Base-by-base conservation (phyloP, 2,329 filamentous ascomycete genomes). In the Nakataea oryzae region DNA sequence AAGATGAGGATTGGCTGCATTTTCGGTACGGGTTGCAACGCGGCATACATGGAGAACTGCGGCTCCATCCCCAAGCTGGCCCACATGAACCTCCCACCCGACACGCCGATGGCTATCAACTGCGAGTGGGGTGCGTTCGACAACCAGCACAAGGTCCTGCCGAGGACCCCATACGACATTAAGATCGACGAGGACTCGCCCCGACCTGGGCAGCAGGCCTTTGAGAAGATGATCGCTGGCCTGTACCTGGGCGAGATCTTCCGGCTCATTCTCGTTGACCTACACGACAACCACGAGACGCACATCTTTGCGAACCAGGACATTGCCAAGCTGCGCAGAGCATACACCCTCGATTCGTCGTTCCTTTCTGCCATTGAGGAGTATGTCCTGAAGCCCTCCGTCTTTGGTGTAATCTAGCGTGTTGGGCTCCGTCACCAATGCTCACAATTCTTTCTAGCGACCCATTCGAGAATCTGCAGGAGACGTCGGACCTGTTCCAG, bases 121-220 rank as follows among this genome's bases (percentile, higher is more conserved):
- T 97, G 93, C 79, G 93, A 97, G 75, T 97, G 93, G 84, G 93
- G 93, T 67, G 93, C 93, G 41, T 97, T 97, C 71, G 93, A 97
- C 75, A 96, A 96, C 74, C 90, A 96, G 75, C 89, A 93, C 78
- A 83, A 88, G 70, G 88, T 97, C 62, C 86, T 97, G 14, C 93
- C 93, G 14, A 84, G 86, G 62, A 96, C 93, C 29, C 84, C 84
- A 63, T 97, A 95, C 75, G 93, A 97, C 73, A 79, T 90, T 64
- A 86, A 88, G 67, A 91, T 97, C 70, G 93, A 97, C 79, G 87
- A 90, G 68, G 89, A 95, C 70, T 97, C 93, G 26, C 93, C 93
- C 47, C 89, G 93, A 29, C 93, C 93, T 3, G 93, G 92, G 60
- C 92, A 97, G 76, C 93, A 97, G 77, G 87, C 91, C 1, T 97